Conservation (phyloP, 495 filamentous ascomycete genomes). For the Penicillium canariense region DNA sequence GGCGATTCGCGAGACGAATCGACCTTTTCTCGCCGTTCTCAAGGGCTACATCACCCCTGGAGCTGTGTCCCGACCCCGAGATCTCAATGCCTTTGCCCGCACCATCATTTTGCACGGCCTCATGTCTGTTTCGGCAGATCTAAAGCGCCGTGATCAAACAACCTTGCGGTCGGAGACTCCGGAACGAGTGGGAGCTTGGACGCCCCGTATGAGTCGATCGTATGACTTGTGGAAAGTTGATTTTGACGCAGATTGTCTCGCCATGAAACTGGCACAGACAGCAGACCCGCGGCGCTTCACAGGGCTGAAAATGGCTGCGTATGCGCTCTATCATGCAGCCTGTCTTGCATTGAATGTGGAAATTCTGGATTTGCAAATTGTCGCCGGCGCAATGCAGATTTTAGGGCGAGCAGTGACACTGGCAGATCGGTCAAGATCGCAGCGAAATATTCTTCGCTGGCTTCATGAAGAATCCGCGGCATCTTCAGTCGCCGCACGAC, state of each 20-base stretch:
- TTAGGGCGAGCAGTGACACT: constrained; percentile 45
- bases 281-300: constrained; percentile 36
- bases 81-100: constrained; percentile 48
- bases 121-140: constrained; percentile 56
- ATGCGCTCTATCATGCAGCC: constrained; percentile 51
- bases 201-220: constrained; percentile 43
- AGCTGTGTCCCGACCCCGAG: constrained; percentile 26
- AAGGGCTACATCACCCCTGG: constrained; percentile 51
- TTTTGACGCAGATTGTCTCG: constrained; percentile 46
- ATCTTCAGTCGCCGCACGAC: constrained; percentile 37
- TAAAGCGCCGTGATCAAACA: constrained; percentile 55
- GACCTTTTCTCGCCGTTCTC: constrained; percentile 44
- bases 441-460: constrained; percentile 44
- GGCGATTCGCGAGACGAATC: constrained; percentile 26
- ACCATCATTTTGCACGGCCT: constrained; percentile 52
- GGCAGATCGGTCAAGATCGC: constrained; percentile 45
- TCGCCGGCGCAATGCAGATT: constrained; percentile 52
- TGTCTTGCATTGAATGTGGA: constrained; percentile 51
- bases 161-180: constrained; percentile 39
- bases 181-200: constrained; percentile 46
- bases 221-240: constrained; percentile 55
- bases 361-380: constrained; percentile 55
- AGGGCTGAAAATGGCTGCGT: constrained; percentile 38
- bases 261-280: constrained; percentile 31
- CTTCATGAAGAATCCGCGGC: constrained; percentile 24